These are phyloP conservation scores for Ogataea populi-albae DNA, from an alignment of 805 yeast genomes.

Conservation along the genomic window DNA sequence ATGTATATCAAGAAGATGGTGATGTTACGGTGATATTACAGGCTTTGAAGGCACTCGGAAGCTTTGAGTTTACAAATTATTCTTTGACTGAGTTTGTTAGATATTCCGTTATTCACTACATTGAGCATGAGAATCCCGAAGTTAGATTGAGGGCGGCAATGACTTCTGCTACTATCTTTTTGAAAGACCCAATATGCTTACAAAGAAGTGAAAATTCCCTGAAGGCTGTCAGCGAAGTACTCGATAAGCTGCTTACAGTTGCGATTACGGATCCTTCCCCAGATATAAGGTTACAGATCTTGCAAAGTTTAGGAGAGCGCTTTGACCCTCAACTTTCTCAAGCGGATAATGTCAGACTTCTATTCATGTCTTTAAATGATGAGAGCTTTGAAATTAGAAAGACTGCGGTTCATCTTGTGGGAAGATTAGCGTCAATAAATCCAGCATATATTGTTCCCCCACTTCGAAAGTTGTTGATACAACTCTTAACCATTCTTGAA, in stretches of 20 bases:
- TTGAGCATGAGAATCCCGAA: constrained; percentile 73
- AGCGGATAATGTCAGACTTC: constrained; percentile 80
- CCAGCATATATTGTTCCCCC: constrained; percentile 97
- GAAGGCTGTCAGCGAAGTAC: constrained; percentile 78
- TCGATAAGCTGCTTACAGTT: constrained; percentile 73
- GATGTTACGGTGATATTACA: constrained; percentile 56
- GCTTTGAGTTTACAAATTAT: constrained; percentile 70
- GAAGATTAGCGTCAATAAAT: constrained; percentile 78
- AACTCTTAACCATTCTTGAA: constrained; percentile 79
- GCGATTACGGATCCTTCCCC: constrained; percentile 87
- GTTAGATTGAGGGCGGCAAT: constrained; percentile 84
- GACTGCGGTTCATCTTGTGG: constrained; percentile 73
- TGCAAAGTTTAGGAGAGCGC: constrained; percentile 64
- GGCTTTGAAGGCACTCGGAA: constrained; percentile 72
- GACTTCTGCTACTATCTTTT: constrained; percentile 74
- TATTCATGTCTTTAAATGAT: constrained; percentile 89
- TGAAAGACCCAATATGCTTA: constrained; percentile 76
- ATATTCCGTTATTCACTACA: constrained; percentile 76
- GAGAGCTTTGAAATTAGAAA: constrained; percentile 82
- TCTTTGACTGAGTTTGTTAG: constrained; percentile 86
- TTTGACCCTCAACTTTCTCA: constrained; percentile 94
- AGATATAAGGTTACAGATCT: constrained; percentile 79
- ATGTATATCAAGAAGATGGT: constrained; percentile 27
- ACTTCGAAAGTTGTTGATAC: constrained; percentile 79
- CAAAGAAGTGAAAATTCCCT: constrained; percentile 81